Conservation (phyloP, 768 basidiomycete species). For the Candolleomyces eurysporus region DNA sequence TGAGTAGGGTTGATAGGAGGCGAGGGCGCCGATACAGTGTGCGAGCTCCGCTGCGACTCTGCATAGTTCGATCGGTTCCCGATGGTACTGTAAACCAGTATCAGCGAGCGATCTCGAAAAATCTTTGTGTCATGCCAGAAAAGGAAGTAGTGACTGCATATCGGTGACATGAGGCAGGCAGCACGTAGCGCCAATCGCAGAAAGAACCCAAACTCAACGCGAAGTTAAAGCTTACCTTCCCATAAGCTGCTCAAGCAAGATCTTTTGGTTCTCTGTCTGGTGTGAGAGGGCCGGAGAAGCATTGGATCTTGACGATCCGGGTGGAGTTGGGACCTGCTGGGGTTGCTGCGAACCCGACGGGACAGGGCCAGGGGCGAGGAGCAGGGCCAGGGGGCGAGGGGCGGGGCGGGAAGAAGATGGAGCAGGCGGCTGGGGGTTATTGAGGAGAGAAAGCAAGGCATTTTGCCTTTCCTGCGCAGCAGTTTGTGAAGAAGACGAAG, state of each 20-base stretch:
- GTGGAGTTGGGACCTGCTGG: constrained; percentile 72
- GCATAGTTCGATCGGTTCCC: constrained; percentile 35
- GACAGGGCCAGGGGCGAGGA: constrained; percentile 6
- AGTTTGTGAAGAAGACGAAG: constrained; percentile 28
- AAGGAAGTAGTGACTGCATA: constrained; percentile 31
- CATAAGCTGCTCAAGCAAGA: constrained; percentile 79
- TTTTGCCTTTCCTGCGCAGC: constrained; percentile 58
- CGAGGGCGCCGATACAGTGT: constrained; percentile 40
- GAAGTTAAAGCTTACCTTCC: constrained; percentile 55
- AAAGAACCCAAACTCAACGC: constrained; percentile 17
- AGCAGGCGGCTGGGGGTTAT: constrained; percentile 6
- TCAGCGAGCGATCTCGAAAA: neutral
- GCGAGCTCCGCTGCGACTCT: constrained; percentile 40
- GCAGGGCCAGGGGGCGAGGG: constrained; percentile 9
- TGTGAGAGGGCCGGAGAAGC: constrained; percentile 42
- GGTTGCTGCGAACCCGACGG: constrained; percentile 15
- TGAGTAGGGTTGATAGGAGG: constrained; percentile 45
- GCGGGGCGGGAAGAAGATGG: constrained; percentile 11
- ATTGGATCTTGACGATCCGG: constrained; percentile 56
- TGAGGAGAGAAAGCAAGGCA: constrained; percentile 67
- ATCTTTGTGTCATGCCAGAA: constrained; percentile 14
- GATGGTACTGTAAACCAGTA: constrained; percentile 4
- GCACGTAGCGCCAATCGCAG: constrained; percentile 20
- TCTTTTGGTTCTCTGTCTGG: constrained; percentile 66
- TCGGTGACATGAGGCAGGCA: constrained; percentile 12